Base-by-base conservation (phyloP, 768 basidiomycete species). In the Boletus rubroflammeus region DNA sequence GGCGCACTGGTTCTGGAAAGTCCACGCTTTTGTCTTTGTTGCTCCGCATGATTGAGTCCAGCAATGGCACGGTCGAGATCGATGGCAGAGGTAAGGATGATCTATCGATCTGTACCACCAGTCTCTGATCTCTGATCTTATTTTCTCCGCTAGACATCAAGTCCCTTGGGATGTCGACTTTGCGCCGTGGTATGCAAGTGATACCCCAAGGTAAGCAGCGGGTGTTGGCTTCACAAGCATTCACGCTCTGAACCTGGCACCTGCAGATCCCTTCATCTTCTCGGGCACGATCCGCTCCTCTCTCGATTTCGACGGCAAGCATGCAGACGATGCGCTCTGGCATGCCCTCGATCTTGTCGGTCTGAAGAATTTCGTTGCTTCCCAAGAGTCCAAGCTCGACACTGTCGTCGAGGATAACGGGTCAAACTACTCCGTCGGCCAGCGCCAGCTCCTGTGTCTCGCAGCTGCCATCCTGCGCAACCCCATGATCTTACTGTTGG, bases 381-480 rank as follows among this genome's bases (percentile, higher is more conserved):
- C 43, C 86, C 92, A 3, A 78, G 88, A 23, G 88, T 91, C 3
- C 93, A 96, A 57, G 59, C 65, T 63, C 60, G 90, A 94, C 54
- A 95, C 94, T 0, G 72, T 76, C 39, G 75, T 97, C 5, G 90
- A 92, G 2, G 82, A 78, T 41, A 83, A 80, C 47, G 93, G 93
- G 1, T 82, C 86, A 5, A 85, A 81, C 50, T 72, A 93, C 58
- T 92, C 88, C 59, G 96, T 96, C 39, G 95, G 95, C 6, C 95
- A 98, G 75, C 82, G 83, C 64, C 95, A 97, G 72, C 73, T 95
- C 10, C 68, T 98, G 26, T 90, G 90, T 15, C 84, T 70, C 39
- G 67, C 69, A 21, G 60, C 56, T 36, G 68, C 67, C 39, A 65
- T 68, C 55, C 58, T 71, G 1, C 63, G 69, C 44, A 67, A 71